These are phyloP conservation scores for Straminergon stramineum DNA, from an alignment of 225 moss, liverwort and hornwort genomes.

Conservation along the genomic window DNA sequence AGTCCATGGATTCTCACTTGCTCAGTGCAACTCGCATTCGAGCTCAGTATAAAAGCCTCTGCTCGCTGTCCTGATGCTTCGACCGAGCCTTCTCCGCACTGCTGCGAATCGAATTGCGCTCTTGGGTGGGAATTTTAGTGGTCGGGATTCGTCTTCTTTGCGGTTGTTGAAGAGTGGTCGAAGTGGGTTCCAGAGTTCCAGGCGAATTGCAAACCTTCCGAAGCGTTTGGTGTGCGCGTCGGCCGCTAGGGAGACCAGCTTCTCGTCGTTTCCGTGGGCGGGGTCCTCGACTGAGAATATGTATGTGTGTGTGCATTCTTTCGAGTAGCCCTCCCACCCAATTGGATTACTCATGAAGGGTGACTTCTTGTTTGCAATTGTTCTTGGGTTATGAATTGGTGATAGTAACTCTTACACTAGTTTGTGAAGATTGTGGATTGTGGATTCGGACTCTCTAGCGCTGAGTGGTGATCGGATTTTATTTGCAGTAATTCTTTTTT, in stretches of 20 bases:
- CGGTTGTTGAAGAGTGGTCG: not conserved
- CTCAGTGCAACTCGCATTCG: not conserved
- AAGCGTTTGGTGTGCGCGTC: not conserved
- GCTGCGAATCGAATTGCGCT: not conserved
- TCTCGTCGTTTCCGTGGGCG: not conserved
- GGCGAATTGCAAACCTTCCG: not conserved
- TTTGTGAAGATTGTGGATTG: not conserved
- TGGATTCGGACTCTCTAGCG: not conserved
- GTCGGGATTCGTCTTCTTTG: not conserved
- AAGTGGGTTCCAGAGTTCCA: not conserved
- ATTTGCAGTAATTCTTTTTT: not conserved
- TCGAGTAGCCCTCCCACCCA: not conserved
- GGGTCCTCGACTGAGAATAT: constrained; percentile 10
- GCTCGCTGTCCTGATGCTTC: constrained; percentile 9
- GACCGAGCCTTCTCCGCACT: constrained; percentile 3
- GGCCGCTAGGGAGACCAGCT: constrained; percentile 8
- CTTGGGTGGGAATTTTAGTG: not conserved
- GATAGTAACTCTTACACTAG: not conserved
- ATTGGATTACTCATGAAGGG: not conserved
- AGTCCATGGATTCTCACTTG: not conserved
- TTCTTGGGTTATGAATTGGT: not conserved
- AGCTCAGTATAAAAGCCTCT: not conserved
- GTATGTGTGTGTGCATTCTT: not conserved
- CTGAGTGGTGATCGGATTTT: not conserved
- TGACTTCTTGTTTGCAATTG: not conserved